Conservation (phyloP, 139 green algal genomes). For the Haematococcus lacustris region DNA sequence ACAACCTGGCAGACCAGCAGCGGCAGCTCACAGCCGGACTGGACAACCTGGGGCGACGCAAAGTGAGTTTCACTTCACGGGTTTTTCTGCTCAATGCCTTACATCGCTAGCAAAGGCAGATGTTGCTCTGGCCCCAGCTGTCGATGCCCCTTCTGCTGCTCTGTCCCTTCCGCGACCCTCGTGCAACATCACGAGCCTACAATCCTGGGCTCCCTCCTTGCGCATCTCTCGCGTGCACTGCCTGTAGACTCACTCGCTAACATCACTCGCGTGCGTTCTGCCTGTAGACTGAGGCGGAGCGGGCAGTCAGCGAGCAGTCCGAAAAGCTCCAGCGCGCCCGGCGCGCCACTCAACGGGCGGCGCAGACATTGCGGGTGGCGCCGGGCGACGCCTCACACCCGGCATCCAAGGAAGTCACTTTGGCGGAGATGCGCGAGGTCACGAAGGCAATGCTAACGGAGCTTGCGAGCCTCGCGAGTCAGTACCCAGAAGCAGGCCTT, state of each 20-base stretch:
- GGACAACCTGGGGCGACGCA: constrained; percentile 29
- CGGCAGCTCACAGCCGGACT: constrained; percentile 23
- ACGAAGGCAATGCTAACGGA: constrained; percentile 29
- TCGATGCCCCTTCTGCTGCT: not conserved
- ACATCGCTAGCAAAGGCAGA: not conserved
- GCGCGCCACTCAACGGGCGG: constrained; percentile 18
- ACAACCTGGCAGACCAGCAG: constrained; percentile 30
- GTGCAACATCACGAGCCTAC: not conserved
- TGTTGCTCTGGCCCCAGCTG: not conserved
- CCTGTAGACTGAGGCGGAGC: constrained; percentile 24
- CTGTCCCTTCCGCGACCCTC: no score
- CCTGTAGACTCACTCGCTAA: no score
- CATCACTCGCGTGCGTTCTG: no score
- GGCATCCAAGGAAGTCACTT: constrained; percentile 10
- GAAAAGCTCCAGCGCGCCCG: constrained; percentile 43
- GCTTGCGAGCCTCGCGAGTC: constrained; percentile 21
- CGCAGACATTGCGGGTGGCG: constrained; percentile 22
- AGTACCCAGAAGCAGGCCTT: constrained; percentile 17
- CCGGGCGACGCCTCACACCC: constrained; percentile 3
- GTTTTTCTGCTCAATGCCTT: not conserved
- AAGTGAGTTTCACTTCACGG: constrained; percentile 3
- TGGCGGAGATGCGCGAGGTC: constrained; percentile 16
- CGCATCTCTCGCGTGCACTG: not conserved
- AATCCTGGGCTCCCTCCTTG: not conserved
- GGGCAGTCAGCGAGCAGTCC: constrained; percentile 41